Conservation (phyloP, 495 filamentous ascomycete species). For the Astrothelium subdiscretum region DNA sequence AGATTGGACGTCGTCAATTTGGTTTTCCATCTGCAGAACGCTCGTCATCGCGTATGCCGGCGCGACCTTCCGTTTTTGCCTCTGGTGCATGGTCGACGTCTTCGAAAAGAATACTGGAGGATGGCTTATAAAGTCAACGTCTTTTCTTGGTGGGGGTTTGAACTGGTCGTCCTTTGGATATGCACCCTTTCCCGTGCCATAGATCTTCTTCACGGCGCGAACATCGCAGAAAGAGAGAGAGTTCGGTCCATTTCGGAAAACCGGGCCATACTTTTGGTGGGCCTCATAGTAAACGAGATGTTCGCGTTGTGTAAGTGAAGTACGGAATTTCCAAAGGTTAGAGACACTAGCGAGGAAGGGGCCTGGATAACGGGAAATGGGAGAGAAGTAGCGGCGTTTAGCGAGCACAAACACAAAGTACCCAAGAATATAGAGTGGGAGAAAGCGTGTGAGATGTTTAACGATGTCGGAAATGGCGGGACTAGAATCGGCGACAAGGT, state of each 20-base stretch:
- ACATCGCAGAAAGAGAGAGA: not conserved
- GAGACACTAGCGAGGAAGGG: constrained; percentile 44
- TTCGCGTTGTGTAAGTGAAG: not conserved
- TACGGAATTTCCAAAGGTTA: constrained; percentile 30
- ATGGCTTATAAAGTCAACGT: not conserved
- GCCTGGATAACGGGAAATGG: constrained; percentile 39
- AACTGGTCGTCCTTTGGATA: not conserved
- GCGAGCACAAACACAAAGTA: not conserved
- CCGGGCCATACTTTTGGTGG: not conserved
- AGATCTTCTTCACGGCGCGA: not conserved
- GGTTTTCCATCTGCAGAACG: not conserved
- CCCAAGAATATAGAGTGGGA: not conserved
- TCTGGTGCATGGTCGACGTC: not conserved
- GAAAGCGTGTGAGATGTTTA: not conserved
- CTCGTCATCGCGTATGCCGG: not conserved
- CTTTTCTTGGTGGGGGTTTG: not conserved
- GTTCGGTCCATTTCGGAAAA: constrained; percentile 2
- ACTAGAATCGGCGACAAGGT: not conserved
- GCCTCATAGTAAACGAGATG: not conserved
- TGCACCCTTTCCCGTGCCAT: not conserved
- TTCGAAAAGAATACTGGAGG: not conserved
- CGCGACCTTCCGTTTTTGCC: not conserved
- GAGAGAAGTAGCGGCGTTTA: constrained; percentile 37
- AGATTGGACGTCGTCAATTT: not conserved
- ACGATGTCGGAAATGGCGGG: not conserved